Base-by-base conservation (phyloP, 2,329 filamentous ascomycete genomes). In the Cladosporium sp. region DNA sequence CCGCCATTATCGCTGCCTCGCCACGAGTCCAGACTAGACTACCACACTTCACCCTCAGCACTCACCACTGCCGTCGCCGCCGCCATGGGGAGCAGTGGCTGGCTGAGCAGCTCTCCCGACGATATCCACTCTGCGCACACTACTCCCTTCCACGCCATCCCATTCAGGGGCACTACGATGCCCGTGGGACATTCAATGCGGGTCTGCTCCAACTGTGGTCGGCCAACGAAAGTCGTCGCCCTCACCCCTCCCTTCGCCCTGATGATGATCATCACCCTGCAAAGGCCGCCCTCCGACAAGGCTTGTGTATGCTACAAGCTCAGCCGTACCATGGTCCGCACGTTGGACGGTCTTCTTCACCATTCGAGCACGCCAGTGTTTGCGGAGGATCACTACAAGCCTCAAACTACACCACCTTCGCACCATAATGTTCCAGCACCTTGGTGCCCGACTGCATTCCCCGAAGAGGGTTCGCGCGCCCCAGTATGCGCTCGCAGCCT, bases 281-380 rank as follows among this genome's bases (percentile, higher is more conserved):
- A 18, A 19, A 47, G n/a, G 11, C 32, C 3, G 22, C 29, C 38
- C 43, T 29, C 43, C 43, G 43, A 38, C 39, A 30, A 47, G 38
- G 43, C 43, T 47, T 47, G 25, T 35, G 36, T 33, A 9, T 30
- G 25, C 43, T 47, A 38, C 43, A 33, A 15, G 32, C 32, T 35
- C 15, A 16, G 32, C 13, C 32, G 32, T 35, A 18, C 32, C 32
- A 35, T 35, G 32, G 32, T 35, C 32, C 32, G 13, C 15, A n/a
- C 32, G 32, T 16, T 16, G 15, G 13, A n/a, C 32, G 11, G 32
- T 27, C 32, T 3, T 35, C 32, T 35, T 35, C 32, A 35, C 32
- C 32, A n/a, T 8, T 16, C n/a, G 15, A 27, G 22, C 22, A n/a
- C 32, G 32, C 32, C 32, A 15, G 32, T 16, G 32, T 16, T n/a